Conservation (phyloP, 495 filamentous ascomycete genomes). For the Penicillium simplicissimum region DNA sequence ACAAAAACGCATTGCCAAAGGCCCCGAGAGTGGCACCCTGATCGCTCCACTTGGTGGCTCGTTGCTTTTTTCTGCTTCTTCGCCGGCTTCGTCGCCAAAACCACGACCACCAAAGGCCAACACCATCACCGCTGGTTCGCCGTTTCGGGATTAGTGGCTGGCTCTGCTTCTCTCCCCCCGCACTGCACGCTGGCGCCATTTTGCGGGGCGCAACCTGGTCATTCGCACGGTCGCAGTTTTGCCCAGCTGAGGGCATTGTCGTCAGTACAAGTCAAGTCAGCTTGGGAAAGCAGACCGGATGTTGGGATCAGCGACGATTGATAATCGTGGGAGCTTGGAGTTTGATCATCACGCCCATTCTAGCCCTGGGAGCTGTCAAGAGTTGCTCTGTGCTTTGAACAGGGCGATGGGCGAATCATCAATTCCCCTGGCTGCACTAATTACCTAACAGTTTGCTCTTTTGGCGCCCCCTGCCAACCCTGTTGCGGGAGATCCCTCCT, state of each 20-base stretch:
- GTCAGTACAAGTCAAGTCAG: background rate
- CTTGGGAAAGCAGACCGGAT: background rate
- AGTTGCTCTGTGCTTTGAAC: conserved; percentile 28
- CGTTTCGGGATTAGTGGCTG: conserved; percentile 9
- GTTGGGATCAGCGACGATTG: background rate
- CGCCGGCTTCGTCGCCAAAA: conserved; percentile 13
- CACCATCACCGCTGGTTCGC: conserved; percentile 7
- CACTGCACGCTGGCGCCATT: conserved; percentile 22
- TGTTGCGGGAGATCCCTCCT: background rate
- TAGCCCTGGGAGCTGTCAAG: conserved; percentile 32
- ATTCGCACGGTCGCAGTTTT: conserved; percentile 4
- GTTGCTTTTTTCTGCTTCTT: conserved; percentile 16
- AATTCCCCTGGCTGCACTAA: conserved; percentile 26
- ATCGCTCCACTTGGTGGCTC: conserved; percentile 10
- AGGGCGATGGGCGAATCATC: conserved; percentile 31
- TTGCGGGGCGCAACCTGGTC: conserved; percentile 23
- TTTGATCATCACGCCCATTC: conserved; percentile 3
- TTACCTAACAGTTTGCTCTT: conserved; percentile 40
- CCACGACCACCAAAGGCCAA: background rate
- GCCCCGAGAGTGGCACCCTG: conserved; percentile 25
- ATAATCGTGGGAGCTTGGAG: conserved; percentile 3
- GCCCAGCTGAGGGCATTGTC: background rate
- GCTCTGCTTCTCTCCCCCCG: conserved; percentile 16
- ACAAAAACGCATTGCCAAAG: conserved; percentile 25
- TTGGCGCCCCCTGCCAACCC: conserved; percentile 4